Evolutionary conservation across 2,329 filamentous ascomycete species (phyloP).

Genomic region (Aureobasidium musti): DNA sequence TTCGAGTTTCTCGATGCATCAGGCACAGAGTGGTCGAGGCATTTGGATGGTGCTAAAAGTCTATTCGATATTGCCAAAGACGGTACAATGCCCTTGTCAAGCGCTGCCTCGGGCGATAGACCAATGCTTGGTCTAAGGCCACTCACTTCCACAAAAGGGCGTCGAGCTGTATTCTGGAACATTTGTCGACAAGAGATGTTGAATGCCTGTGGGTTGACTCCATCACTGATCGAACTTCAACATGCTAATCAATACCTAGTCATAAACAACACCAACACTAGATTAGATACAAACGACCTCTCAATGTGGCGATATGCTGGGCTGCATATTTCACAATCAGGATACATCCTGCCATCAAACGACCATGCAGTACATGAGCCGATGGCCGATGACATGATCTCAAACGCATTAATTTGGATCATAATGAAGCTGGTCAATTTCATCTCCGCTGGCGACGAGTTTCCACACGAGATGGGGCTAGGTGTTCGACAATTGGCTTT

Average conservation of each 20-base stretch:
- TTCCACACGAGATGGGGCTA: conserved; percentile 44
- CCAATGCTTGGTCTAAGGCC: not conserved
- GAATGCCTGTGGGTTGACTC: conserved; percentile 55
- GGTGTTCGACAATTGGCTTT: conserved; percentile 54
- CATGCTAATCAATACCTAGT: conserved; percentile 39
- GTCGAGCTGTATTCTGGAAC: conserved; percentile 66
- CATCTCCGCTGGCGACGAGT: conserved; percentile 59
- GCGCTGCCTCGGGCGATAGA: not conserved
- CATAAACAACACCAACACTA: conserved; percentile 62
- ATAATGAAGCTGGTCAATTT: conserved; percentile 67
- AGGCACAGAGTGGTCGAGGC: conserved; percentile 63
- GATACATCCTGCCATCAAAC: conserved; percentile 54
- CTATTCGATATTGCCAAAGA: conserved; percentile 59
- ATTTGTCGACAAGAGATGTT: conserved; percentile 67
- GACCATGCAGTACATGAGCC: conserved; percentile 50
- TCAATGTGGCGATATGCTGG: conserved; percentile 65
- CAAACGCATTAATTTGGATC: conserved; percentile 66
- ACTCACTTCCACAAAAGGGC: conserved; percentile 50
- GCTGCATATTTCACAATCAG: conserved; percentile 57
- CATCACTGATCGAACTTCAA: not conserved
- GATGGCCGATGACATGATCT: conserved; percentile 65
- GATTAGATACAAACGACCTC: conserved; percentile 64
- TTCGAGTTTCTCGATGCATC: conserved; percentile 70
- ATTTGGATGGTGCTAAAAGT: conserved; percentile 66
- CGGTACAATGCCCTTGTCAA: conserved; percentile 34